Evolutionary conservation across 306 rosid genomes (phyloP).

Genomic region (Acacia melanoxylon): DNA sequence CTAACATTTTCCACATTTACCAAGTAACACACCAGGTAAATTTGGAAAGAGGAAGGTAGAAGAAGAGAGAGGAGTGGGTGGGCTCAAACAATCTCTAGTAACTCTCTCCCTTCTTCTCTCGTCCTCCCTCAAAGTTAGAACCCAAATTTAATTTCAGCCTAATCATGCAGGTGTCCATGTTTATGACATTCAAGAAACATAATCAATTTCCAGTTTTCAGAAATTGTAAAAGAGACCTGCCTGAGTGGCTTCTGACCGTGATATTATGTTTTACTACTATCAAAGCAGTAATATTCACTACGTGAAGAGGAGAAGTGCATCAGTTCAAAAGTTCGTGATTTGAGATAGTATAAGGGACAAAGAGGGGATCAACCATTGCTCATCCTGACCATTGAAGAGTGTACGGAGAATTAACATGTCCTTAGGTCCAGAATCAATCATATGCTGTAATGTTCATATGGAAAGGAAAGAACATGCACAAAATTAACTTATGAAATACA

Average conservation of each 20-base stretch:
- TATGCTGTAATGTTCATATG: neutral
- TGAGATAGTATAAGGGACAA: neutral
- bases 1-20: neutral
- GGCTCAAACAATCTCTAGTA: neutral
- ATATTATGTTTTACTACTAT: constrained; percentile 4
- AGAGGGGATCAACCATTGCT: neutral
- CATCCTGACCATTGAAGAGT: neutral
- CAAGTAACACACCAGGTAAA: neutral
- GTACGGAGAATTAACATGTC: neutral
- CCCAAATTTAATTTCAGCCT: neutral
- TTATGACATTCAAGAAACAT: constrained; percentile 23
- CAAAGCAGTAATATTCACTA: constrained; percentile 3
- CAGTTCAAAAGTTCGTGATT: neutral
- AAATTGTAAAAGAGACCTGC: constrained; percentile 2
- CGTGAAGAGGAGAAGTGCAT: neutral
- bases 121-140: neutral
- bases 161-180: neutral
- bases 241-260: constrained; percentile 4
- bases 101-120: neutral
- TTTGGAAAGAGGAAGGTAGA: neutral
- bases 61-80: neutral
- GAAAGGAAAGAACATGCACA: neutral
- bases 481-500: constrained; percentile 1
- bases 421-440: neutral
- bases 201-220: neutral